Percentiles rank a stretch among this genome's conserved stretches.
Conservation (phyloP, 805 yeast genomes). For the Hanseniaspora valbyensis region DNA sequence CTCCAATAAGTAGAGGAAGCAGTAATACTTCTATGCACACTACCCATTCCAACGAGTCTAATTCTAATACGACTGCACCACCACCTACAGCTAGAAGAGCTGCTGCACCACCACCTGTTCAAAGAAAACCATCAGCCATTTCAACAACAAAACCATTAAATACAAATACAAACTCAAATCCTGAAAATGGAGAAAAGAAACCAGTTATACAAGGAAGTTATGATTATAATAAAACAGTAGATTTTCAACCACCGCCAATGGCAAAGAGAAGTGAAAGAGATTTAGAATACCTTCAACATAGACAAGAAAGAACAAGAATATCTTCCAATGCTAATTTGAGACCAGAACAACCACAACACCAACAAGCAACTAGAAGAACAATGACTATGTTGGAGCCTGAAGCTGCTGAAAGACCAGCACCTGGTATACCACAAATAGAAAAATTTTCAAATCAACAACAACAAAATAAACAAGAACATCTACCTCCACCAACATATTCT, state of each 20-base stretch:
- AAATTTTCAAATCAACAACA: too few relatives aligned
- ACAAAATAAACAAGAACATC: too few relatives aligned
- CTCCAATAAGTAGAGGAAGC: not conserved
- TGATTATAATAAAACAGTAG: slow-evolving; percentile 28
- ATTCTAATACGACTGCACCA: too few relatives aligned
- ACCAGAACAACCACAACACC: not conserved
- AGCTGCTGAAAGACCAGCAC: not conserved
- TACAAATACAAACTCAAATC: slow-evolving; percentile 26
- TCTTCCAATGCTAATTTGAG: not conserved
- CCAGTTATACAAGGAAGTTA: slow-evolving; percentile 31
- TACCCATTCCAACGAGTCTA: not conserved
- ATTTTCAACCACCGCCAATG: slow-evolving; percentile 35
- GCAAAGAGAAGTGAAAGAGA: slow-evolving; percentile 19
- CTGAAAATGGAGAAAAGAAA: slow-evolving; percentile 25
- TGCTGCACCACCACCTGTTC: not conserved
- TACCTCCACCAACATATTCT: not conserved
- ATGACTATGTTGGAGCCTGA: not conserved
- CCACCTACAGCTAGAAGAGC: not conserved
- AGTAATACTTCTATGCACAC: not conserved
- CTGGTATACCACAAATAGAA: too few relatives aligned
- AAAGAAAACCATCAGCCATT: not conserved
- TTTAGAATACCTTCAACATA: slow-evolving; percentile 5
- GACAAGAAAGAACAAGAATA: slow-evolving; percentile 2
- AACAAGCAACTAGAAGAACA: not conserved
- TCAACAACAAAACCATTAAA: not conserved